Conservation (phyloP, 2,329 filamentous ascomycete species). For the Anthostomella pinea region DNA sequence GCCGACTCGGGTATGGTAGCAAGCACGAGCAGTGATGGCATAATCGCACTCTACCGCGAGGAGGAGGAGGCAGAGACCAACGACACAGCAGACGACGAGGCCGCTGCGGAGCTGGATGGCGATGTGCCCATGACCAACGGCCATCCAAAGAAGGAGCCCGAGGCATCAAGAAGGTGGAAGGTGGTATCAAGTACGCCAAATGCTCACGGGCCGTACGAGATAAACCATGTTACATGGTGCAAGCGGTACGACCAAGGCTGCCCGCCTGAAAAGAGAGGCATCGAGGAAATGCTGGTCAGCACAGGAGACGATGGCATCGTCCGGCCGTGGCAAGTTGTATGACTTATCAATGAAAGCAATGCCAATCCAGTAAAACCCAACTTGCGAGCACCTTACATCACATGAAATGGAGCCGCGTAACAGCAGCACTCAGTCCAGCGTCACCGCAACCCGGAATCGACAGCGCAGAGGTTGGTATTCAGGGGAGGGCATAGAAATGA, state of each 20-base stretch:
- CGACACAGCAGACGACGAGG: slow-evolving; percentile 10
- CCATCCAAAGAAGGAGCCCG: slow-evolving; percentile 20
- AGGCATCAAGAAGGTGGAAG: slow-evolving; percentile 60
- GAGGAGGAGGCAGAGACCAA: slow-evolving; percentile 16
- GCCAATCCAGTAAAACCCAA: no score
- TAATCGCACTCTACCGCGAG: slow-evolving; percentile 77
- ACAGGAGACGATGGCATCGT: slow-evolving; percentile 92
- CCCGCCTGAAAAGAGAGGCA: slow-evolving; percentile 44
- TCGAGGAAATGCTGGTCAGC: slow-evolving; percentile 82
- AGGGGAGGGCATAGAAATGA: no score
- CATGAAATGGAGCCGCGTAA: slow-evolving; percentile 1
- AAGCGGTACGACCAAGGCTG: slow-evolving; percentile 66
- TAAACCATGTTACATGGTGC: slow-evolving; percentile 92
- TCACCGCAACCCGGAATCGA: no score
- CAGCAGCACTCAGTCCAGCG: no score
- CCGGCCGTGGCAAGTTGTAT: slow-evolving; percentile 70
- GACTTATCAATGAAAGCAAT: no score
- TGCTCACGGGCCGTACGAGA: slow-evolving; percentile 87
- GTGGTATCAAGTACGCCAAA: slow-evolving; percentile 66
- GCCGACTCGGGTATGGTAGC: slow-evolving; percentile 71
- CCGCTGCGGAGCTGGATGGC: slow-evolving; percentile 29
- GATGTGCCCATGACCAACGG: slow-evolving; percentile 30
- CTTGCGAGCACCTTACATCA: no score
- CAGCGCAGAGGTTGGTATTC: no score
- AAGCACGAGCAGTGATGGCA: slow-evolving; percentile 86